phyloP scores from a whole-genome alignment of 441 rosid species.

The Adansonia grandidieri region DNA sequence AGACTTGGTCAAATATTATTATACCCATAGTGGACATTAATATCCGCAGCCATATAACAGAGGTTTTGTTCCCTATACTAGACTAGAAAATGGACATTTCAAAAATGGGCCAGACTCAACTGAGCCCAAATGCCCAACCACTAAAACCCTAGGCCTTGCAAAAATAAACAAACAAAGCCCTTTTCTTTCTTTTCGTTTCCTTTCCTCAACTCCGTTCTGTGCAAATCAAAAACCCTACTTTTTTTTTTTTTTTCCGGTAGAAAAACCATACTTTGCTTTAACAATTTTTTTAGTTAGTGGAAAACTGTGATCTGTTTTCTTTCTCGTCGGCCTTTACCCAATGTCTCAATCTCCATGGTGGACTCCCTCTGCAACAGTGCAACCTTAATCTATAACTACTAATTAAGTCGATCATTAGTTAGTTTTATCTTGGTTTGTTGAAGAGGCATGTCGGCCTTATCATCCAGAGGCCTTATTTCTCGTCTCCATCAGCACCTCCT shows the following conservation, averaged over 20 bases:
- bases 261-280: background rate
- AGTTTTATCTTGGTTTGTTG: background rate
- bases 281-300: background rate
- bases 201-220: background rate
- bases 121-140: background rate
- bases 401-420: background rate
- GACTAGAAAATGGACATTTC: too few relatives aligned
- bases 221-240: background rate
- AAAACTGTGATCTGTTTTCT: background rate
- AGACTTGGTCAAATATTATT: too few relatives aligned
- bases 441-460: slow-evolving; percentile 59
- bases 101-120: background rate
- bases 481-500: slow-evolving; percentile 51
- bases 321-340: background rate
- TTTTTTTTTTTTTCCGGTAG: background rate
- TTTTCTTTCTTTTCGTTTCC: background rate
- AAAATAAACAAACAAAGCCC: background rate
- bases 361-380: background rate
- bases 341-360: background rate
- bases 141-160: background rate
- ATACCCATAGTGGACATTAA: too few relatives aligned
- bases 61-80: too few relatives aligned
- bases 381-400: slow-evolving; percentile 5
- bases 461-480: slow-evolving; percentile 73
- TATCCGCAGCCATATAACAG: too few relatives aligned